Evolutionary conservation across 2,329 filamentous ascomycete genomes (phyloP), one percentile per base, ranked within the genome.

Genomic region (Verticillium longisporum): DNA sequence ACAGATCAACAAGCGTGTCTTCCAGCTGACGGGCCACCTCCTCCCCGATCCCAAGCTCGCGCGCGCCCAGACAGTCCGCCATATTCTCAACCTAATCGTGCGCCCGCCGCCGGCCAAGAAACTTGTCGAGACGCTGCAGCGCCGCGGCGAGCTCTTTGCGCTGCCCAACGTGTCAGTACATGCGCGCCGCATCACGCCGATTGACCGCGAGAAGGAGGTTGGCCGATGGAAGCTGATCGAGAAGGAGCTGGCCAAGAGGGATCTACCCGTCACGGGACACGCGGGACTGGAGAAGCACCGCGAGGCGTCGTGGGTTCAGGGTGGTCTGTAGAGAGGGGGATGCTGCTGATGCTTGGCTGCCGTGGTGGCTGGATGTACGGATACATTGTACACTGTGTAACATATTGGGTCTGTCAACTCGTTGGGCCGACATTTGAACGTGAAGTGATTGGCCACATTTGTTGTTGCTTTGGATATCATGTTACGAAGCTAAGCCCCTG

Each of bases 171-270:
- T 97, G 54, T 82, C 81, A 66, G 77, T 97, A 26, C 83, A 84
- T 66, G 72, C 75, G 32, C 82, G 82, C 66, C 87, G 88, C 68
- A 78, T 91, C 62, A 92, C 87, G 7, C 83, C 86, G 10, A 85
- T 90, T 37, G 84, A 94, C 72, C 86, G 85, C 72, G 90, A 94
- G 74, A 85, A 83, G 67, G 80, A 84, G 57, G 72, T 90, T 50
- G 92, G 92, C 33, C 81, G 90, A 68, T 90, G 88, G 85, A 95
- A 95, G 84, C 74, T 92, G 57, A 91, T 94, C 69, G 83, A 90
- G 72, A 78, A 87, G 69, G 88, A 91, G 74, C 78, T 94, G 64
- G 75, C 75, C 69, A 80, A 83, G 71, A 79, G 87, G 61, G 83
- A 82, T 15, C 72, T 93, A 66, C 85, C 88, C 7, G 75, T 85